phyloP scores from a whole-genome alignment of 1,284 basidiomycete species.

The Cerrena zonata region DNA sequence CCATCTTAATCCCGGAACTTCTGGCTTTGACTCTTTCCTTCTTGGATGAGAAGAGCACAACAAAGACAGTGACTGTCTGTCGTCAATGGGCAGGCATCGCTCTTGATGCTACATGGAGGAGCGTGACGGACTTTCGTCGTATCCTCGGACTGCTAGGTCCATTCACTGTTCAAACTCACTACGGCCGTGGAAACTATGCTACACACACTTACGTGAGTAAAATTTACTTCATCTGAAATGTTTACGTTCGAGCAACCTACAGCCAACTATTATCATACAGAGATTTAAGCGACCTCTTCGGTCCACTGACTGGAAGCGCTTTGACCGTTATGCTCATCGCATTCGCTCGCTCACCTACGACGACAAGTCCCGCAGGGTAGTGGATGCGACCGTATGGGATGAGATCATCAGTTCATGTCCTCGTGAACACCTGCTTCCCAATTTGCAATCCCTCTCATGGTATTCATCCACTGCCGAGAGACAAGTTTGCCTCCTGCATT shows the following conservation, averaged over 20 bases:
- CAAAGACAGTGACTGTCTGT: slow-evolving; percentile 21
- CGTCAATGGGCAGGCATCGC: slow-evolving; percentile 26
- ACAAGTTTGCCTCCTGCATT: slow-evolving; percentile 30
- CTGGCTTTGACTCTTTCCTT: slow-evolving; percentile 22
- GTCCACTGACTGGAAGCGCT: slow-evolving; percentile 48
- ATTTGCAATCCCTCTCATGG: slow-evolving; percentile 45
- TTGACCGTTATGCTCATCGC: slow-evolving; percentile 48
- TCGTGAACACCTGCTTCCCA: slow-evolving; percentile 47
- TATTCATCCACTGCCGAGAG: slow-evolving; percentile 16
- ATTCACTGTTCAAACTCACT: slow-evolving; percentile 21
- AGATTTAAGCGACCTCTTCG: slow-evolving; percentile 39
- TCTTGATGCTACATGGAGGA: slow-evolving; percentile 24
- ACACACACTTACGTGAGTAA: not conserved
- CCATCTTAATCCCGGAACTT: slow-evolving; percentile 21
- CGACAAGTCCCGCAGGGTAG: slow-evolving; percentile 14
- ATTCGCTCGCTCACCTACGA: slow-evolving; percentile 36
- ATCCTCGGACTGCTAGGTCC: slow-evolving; percentile 46
- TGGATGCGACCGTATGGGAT: slow-evolving; percentile 34
- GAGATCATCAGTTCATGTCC: slow-evolving; percentile 48
- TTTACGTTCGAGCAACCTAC: too few species aligned
- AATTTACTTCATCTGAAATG: too few species aligned
- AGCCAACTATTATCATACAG: slow-evolving; percentile 18
- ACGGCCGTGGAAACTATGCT: slow-evolving; percentile 3
- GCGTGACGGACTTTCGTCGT: slow-evolving; percentile 32
- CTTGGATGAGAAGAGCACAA: slow-evolving; percentile 23